phyloP scores from a whole-genome alignment of 345 rosid genomes.

The Bruguiera sexangula region DNA sequence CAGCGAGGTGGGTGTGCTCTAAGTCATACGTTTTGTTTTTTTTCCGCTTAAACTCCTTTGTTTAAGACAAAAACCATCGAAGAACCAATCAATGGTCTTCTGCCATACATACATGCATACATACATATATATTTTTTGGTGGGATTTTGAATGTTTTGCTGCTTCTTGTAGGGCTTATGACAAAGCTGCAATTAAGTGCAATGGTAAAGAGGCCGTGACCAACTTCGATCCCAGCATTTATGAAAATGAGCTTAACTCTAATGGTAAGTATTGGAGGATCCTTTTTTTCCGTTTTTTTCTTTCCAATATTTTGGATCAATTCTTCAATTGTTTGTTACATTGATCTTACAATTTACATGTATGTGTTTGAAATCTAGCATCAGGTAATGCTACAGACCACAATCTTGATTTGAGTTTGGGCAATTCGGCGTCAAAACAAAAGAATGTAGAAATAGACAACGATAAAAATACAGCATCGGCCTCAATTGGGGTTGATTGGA shows the following conservation, averaged over 20 bases:
- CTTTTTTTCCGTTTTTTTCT: not conserved
- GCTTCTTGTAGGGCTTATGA: slow-evolving; percentile 57
- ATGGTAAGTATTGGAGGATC: slow-evolving; percentile 30
- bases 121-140: not conserved
- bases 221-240: slow-evolving; percentile 87
- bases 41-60: no score
- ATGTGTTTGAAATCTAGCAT: slow-evolving; percentile 28
- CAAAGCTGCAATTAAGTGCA: slow-evolving; percentile 87
- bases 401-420: slow-evolving; percentile 88
- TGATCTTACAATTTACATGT: not conserved
- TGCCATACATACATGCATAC: no score
- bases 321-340: not conserved
- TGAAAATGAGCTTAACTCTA: slow-evolving; percentile 51
- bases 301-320: not conserved
- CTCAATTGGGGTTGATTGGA: slow-evolving; percentile 42
- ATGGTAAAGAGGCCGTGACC: slow-evolving; percentile 94
- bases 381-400: slow-evolving; percentile 49
- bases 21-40: no score
- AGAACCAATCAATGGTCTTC: slow-evolving; percentile 2
- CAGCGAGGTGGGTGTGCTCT: slow-evolving; percentile 58
- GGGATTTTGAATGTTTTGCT: slow-evolving; percentile 1
- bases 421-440: slow-evolving; percentile 42
- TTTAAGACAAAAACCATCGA: not conserved
- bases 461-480: slow-evolving; percentile 26
- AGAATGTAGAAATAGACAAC: slow-evolving; percentile 15